Conservation (phyloP, 2,329 filamentous ascomycete species). For the Blastomyces parvus region DNA sequence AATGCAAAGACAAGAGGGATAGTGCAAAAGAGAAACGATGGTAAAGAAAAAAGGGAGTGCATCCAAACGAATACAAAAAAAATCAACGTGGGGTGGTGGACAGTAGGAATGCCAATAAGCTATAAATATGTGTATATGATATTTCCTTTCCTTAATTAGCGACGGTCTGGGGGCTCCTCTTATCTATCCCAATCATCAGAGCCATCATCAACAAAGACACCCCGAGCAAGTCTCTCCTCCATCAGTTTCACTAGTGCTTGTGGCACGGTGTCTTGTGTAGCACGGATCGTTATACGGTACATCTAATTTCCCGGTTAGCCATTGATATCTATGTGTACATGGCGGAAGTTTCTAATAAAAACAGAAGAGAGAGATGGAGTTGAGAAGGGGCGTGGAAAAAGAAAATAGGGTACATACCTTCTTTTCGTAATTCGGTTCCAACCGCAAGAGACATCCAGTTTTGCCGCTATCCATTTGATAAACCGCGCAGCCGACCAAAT, state of each 20-base stretch:
- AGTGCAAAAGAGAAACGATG: neutral
- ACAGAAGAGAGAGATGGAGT: neutral
- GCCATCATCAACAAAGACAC: slow-evolving; percentile 22
- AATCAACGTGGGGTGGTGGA: neutral
- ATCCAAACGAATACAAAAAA: neutral
- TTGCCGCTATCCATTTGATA: slow-evolving; percentile 70
- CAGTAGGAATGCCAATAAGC: neutral
- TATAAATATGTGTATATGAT: neutral
- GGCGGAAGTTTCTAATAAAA: neutral
- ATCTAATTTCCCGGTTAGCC: slow-evolving; percentile 50
- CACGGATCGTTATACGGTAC: slow-evolving; percentile 87
- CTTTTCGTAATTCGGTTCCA: slow-evolving; percentile 89
- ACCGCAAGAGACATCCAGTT: slow-evolving; percentile 81
- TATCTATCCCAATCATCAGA: slow-evolving; percentile 7
- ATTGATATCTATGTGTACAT: slow-evolving; percentile 9
- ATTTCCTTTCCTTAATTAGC: neutral
- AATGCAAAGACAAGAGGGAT: neutral
- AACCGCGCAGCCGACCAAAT: slow-evolving; percentile 83
- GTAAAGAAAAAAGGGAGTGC: neutral
- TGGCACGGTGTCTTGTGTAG: slow-evolving; percentile 84
- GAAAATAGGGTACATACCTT: slow-evolving; percentile 54
- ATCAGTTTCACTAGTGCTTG: slow-evolving; percentile 71
- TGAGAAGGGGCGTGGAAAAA: neutral
- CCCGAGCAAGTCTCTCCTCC: slow-evolving; percentile 66
- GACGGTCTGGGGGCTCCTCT: neutral